A percentile compares a stretch with the other conserved stretches of the same genome.
These are phyloP conservation scores for Leptomonas seymouri DNA, from an alignment of 208 protist genomes.

Conservation along the genomic window DNA sequence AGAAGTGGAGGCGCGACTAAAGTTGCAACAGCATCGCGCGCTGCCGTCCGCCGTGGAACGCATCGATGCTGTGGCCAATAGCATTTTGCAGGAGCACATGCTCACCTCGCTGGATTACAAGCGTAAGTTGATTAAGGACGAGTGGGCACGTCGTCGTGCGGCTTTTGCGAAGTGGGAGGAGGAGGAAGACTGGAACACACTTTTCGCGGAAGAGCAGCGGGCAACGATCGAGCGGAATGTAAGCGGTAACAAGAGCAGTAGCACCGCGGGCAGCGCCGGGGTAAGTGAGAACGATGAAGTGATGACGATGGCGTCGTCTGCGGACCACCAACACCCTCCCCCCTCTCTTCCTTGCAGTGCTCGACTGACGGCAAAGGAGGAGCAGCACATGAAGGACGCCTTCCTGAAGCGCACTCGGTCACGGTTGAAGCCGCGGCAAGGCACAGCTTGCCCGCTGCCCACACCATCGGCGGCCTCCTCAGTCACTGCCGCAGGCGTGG, in stretches of 20 bases:
- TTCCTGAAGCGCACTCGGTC: slow-evolving; percentile 10
- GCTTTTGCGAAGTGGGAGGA: slow-evolving; percentile 49
- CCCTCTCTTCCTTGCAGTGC: slow-evolving; percentile 6
- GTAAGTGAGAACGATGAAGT: neutral
- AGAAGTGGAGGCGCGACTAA: slow-evolving; percentile 64
- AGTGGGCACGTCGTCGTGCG: slow-evolving; percentile 44
- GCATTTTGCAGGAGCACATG: slow-evolving; percentile 84
- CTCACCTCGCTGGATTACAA: slow-evolving; percentile 77
- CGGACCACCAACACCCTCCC: neutral
- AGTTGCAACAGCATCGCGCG: slow-evolving; percentile 60
- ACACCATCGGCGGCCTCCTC: neutral
- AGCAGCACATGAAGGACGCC: slow-evolving; percentile 17
- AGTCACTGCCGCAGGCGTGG: neutral
- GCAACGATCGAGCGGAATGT: neutral
- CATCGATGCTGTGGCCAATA: slow-evolving; percentile 68
- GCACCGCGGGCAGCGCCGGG: neutral
- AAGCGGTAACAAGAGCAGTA: neutral
- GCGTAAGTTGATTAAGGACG: slow-evolving; percentile 57
- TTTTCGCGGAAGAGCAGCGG: slow-evolving; percentile 6
- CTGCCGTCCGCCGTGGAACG: slow-evolving; percentile 49
- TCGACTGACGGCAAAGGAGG: slow-evolving; percentile 16
- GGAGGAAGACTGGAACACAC: slow-evolving; percentile 37
- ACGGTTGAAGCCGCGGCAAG: neutral
- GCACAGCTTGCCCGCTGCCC: neutral
- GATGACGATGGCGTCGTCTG: neutral